Percentiles rank a stretch among this genome's conserved stretches.
Conservation (phyloP, 768 basidiomycete species). For the Nidula microcarpa region DNA sequence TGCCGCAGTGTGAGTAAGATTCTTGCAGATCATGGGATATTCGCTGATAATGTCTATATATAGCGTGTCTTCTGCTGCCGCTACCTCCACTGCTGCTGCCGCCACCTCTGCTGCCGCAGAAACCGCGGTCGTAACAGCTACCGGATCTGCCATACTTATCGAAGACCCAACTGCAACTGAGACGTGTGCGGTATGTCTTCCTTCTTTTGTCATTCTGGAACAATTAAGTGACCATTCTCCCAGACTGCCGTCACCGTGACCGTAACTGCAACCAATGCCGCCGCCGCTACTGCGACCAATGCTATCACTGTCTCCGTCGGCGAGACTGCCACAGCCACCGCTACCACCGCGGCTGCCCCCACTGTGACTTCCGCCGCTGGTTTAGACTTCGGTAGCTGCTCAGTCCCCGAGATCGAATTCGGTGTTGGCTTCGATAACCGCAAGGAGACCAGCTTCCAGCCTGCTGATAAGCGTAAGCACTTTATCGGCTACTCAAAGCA, state of each 20-base stretch:
- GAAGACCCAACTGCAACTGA: not conserved
- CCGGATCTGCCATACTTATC: not conserved
- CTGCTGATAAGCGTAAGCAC: slow-evolving; percentile 43
- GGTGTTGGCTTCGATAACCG: slow-evolving; percentile 54
- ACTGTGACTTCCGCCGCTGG: slow-evolving; percentile 12
- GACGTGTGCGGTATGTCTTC: slow-evolving; percentile 15
- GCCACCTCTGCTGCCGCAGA: slow-evolving; percentile 5
- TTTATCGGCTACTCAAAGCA: not conserved
- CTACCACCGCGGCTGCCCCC: slow-evolving; percentile 13
- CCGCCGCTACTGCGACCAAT: slow-evolving; percentile 17
- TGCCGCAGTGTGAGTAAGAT: slow-evolving; percentile 13
- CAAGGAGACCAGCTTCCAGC: slow-evolving; percentile 57
- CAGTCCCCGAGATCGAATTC: slow-evolving; percentile 57
- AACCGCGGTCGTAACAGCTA: slow-evolving; percentile 6
- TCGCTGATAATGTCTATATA: too few species aligned
- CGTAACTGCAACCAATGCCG: slow-evolving; percentile 22
- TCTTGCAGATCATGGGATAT: too few species aligned
- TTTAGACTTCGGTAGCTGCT: slow-evolving; percentile 52
- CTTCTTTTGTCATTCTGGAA: not conserved
- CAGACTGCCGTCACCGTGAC: slow-evolving; percentile 32
- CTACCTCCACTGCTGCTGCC: slow-evolving; percentile 1
- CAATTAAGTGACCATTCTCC: not conserved
- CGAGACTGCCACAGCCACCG: slow-evolving; percentile 9
- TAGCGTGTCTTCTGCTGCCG: not conserved
- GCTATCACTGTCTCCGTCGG: slow-evolving; percentile 25